Evolutionary conservation across 2,329 filamentous ascomycete species (phyloP).

Genomic region (Colletotrichum cordylinicola): DNA sequence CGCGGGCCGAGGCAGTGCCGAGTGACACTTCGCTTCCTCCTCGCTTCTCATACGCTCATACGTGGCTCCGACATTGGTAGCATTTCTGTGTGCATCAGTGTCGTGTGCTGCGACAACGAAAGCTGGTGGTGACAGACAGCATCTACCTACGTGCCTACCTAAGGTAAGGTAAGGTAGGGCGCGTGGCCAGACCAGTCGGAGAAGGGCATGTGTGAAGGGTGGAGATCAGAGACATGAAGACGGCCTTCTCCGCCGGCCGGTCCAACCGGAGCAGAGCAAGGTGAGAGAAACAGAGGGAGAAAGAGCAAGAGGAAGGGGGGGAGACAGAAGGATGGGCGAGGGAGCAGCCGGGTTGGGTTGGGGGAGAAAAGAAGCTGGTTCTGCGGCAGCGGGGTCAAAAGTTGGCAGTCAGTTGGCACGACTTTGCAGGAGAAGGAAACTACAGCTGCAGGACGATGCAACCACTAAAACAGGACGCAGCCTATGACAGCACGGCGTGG

Average conservation of each 20-base stretch:
- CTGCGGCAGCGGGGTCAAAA: neutral
- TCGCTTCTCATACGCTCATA: neutral
- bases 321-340: neutral
- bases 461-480: neutral
- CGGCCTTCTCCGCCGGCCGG: neutral
- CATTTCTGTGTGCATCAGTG: neutral
- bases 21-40: neutral
- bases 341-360: neutral
- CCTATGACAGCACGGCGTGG: neutral
- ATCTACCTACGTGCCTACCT: too few species aligned
- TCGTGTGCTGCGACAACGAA: neutral
- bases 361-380: neutral
- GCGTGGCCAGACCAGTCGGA: neutral
- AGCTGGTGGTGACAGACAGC: neutral
- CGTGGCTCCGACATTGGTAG: neutral
- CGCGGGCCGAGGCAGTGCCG: neutral
- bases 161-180: neutral
- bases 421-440: conserved; percentile 15
- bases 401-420: conserved; percentile 18
- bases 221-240: neutral
- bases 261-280: neutral
- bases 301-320: neutral
- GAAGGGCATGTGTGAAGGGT: neutral
- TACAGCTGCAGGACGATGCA: conserved; percentile 16
- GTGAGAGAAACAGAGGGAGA: neutral